These are phyloP conservation scores for Sordaria brevicollis DNA, from an alignment of 495 filamentous ascomycete species.

Conservation along the genomic window DNA sequence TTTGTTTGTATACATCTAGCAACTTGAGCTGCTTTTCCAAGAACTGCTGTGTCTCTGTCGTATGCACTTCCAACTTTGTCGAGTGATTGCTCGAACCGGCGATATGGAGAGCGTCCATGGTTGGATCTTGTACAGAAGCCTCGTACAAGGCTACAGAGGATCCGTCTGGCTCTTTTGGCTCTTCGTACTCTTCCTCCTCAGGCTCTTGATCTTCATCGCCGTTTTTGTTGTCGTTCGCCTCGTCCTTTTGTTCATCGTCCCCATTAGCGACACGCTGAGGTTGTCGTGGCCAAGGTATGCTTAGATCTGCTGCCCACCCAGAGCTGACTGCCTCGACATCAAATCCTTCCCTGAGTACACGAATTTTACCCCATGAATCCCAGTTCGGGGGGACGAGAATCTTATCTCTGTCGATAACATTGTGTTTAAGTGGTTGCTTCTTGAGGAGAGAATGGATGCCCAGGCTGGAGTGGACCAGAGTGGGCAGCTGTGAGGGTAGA, in stretches of 20 bases:
- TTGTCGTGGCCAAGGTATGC: conserved; percentile 34
- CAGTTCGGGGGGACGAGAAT: conserved; percentile 90
- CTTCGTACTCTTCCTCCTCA: conserved; percentile 15
- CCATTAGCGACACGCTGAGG: conserved; percentile 1
- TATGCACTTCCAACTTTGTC: conserved; percentile 54
- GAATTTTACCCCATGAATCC: conserved; percentile 98
- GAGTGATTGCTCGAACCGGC: conserved; percentile 39
- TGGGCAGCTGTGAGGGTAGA: conserved; percentile 65
- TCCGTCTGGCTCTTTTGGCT: conserved; percentile 25
- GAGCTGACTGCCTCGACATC: conserved; percentile 79
- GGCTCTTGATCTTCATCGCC: conserved; percentile 9
- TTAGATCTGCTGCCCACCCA: conserved; percentile 76
- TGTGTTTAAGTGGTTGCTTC: conserved; percentile 76
- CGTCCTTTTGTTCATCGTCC: not conserved
- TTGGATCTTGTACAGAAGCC: conserved; percentile 64
- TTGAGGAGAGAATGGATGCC: conserved; percentile 85
- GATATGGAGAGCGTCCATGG: conserved; percentile 46
- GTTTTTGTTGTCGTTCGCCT: not conserved
- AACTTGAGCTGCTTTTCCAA: conserved; percentile 60
- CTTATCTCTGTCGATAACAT: conserved; percentile 93
- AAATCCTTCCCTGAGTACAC: conserved; percentile 86
- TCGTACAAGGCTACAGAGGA: conserved; percentile 67
- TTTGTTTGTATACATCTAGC: conserved; percentile 54
- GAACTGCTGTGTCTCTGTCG: conserved; percentile 71
- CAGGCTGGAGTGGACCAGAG: conserved; percentile 74